These are phyloP conservation scores for Neospora caninum DNA, from an alignment of 169 alveolate species.

Conservation along the genomic window DNA sequence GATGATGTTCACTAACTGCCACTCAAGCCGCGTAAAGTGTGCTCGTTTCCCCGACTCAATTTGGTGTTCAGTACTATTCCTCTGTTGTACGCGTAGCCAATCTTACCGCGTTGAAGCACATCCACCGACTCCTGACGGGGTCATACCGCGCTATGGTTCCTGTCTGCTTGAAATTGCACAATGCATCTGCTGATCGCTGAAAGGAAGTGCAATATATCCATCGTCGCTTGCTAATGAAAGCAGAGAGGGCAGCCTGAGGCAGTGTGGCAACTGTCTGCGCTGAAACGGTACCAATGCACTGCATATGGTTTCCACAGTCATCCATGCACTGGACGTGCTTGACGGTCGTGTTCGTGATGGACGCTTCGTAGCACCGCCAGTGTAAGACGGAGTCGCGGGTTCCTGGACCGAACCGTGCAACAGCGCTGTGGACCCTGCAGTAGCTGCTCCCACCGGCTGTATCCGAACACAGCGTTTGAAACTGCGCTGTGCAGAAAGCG, in stretches of 20 bases:
- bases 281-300: not conserved
- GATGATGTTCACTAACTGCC: not conserved
- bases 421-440: not conserved
- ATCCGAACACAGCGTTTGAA: not conserved
- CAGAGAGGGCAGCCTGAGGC: not conserved
- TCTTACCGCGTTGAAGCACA: constrained; percentile 23
- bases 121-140: not conserved
- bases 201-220: constrained; percentile 25
- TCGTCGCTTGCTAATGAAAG: not conserved
- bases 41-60: no score
- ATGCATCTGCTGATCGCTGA: not conserved
- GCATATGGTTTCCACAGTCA: constrained; percentile 9
- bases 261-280: not conserved
- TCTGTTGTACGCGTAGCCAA: not conserved
- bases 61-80: not conserved
- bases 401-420: not conserved
- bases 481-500: constrained; percentile 5
- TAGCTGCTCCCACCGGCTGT: not conserved
- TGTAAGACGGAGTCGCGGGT: not conserved
- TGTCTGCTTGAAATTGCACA: constrained; percentile 7
- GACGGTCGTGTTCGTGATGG: not conserved
- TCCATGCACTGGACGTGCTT: constrained; percentile 25
- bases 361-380: constrained; percentile 28
- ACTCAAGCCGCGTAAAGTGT: not conserved
- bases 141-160: constrained; percentile 1